phyloP scores from a whole-genome alignment of 129 eudicot genomes.

The Lonicera japonica region DNA sequence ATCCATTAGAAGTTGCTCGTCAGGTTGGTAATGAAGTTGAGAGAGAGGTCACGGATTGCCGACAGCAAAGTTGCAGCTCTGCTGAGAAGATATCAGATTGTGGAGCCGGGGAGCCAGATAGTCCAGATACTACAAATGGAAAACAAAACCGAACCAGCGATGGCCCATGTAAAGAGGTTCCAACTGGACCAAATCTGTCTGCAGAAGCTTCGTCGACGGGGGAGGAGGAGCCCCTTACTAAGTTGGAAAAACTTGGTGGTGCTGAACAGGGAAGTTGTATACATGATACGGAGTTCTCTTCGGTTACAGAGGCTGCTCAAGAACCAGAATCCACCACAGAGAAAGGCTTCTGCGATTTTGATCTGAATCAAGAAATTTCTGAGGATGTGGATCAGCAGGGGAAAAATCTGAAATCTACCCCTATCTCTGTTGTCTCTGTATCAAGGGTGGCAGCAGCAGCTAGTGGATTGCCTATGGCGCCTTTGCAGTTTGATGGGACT shows the following conservation, averaged over 20 bases:
- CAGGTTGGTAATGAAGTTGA: conserved; percentile 73
- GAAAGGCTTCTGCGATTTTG: conserved; percentile 39
- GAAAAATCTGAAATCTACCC: conserved; percentile 23
- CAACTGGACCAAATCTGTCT: conserved; percentile 12
- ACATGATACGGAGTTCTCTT: conserved; percentile 35
- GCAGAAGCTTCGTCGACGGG: conserved; percentile 25
- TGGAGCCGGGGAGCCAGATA: conserved; percentile 18
- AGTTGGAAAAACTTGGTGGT: conserved; percentile 26
- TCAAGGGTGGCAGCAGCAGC: conserved; percentile 55
- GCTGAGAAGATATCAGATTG: conserved; percentile 38
- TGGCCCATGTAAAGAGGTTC: conserved; percentile 27
- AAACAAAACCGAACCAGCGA: conserved; percentile 16
- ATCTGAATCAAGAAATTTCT: conserved; percentile 57
- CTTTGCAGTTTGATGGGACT: conserved; percentile 61
- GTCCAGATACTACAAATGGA: conserved; percentile 38
- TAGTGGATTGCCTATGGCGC: conserved; percentile 33
- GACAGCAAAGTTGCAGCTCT: conserved; percentile 61
- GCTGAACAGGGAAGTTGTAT: conserved; percentile 22
- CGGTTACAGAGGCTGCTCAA: conserved; percentile 50
- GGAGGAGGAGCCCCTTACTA: conserved; percentile 32
- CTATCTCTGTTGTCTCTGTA: conserved; percentile 60
- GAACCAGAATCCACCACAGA: conserved; percentile 31
- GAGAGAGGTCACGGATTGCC: conserved; percentile 50
- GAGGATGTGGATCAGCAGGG: conserved; percentile 40
- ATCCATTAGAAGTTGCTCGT: conserved; percentile 73